These are phyloP conservation scores for Puccinia polysora DNA, from an alignment of 1,284 basidiomycete genomes.

Conservation along the genomic window DNA sequence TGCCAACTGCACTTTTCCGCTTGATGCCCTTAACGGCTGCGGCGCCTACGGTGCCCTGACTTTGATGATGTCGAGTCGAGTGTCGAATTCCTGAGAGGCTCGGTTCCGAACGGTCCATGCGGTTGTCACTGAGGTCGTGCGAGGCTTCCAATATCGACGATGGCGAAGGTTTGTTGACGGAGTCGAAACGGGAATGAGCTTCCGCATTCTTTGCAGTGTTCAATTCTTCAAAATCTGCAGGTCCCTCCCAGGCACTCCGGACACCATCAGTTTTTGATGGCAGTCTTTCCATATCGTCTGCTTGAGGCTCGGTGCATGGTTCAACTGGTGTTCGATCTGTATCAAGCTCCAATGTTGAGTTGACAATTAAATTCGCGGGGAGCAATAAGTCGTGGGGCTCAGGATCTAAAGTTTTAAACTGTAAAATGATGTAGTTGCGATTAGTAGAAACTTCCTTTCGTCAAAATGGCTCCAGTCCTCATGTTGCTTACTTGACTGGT, in stretches of 20 bases:
- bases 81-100: not conserved
- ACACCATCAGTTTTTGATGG: not conserved
- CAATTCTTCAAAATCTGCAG: not conserved
- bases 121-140: no score
- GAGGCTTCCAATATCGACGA: no score
- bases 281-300: not conserved
- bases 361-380: no score
- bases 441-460: not conserved
- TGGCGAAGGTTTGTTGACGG: no score
- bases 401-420: no score
- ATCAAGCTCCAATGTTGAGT: no score
- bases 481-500: conserved; percentile 10
- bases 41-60: not conserved
- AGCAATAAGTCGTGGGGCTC: no score
- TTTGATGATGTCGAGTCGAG: not conserved
- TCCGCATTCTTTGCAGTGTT: no score
- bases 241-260: no score
- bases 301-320: not conserved
- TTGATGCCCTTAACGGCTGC: not conserved
- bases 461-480: not conserved
- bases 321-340: not conserved
- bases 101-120: no score
- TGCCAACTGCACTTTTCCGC: no score
- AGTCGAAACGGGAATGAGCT: no score
- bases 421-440: not conserved